Conservation (phyloP, 139 green algal genomes). For the Chlamydomonas sp. region DNA sequence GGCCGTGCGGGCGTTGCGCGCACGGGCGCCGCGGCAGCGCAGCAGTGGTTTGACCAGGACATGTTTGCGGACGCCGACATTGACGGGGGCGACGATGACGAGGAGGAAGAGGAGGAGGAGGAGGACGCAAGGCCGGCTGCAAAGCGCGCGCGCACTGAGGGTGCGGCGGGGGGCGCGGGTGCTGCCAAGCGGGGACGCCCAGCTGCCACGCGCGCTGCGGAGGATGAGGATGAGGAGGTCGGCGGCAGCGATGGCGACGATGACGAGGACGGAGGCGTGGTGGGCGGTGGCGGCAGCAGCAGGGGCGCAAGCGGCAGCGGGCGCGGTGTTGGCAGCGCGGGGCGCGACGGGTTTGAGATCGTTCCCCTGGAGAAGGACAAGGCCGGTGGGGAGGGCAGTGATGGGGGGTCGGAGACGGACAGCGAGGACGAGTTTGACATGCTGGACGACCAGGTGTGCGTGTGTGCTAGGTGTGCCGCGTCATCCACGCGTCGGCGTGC, state of each 20-base stretch:
- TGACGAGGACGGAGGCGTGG: too few relatives aligned
- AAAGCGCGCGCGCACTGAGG: neutral
- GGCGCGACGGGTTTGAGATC: neutral
- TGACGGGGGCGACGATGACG: constrained; percentile 12
- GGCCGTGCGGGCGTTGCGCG: constrained; percentile 40
- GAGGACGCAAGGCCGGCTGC: neutral
- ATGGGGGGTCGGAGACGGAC: constrained; percentile 31
- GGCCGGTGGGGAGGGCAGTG: constrained; percentile 22
- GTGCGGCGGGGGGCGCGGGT: neutral
- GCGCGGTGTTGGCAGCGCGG: neutral
- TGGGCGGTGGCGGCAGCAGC: too few relatives aligned
- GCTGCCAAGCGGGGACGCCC: too few relatives aligned
- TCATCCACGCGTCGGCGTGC: too few relatives aligned
- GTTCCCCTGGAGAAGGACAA: constrained; percentile 1
- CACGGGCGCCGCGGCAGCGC: constrained; percentile 44
- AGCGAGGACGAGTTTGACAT: constrained; percentile 59
- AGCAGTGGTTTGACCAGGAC: constrained; percentile 83
- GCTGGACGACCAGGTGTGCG: constrained; percentile 39
- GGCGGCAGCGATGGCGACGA: too few relatives aligned
- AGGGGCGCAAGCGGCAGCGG: constrained; percentile 8
- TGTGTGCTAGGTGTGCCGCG: too few relatives aligned
- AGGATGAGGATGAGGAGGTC: constrained; percentile 5
- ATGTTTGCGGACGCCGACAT: constrained; percentile 41
- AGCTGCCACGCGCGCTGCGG: neutral
- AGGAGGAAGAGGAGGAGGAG: constrained; percentile 27